Base-by-base conservation (phyloP, 1,284 basidiomycete species). In the Rhodotorula sp. region DNA sequence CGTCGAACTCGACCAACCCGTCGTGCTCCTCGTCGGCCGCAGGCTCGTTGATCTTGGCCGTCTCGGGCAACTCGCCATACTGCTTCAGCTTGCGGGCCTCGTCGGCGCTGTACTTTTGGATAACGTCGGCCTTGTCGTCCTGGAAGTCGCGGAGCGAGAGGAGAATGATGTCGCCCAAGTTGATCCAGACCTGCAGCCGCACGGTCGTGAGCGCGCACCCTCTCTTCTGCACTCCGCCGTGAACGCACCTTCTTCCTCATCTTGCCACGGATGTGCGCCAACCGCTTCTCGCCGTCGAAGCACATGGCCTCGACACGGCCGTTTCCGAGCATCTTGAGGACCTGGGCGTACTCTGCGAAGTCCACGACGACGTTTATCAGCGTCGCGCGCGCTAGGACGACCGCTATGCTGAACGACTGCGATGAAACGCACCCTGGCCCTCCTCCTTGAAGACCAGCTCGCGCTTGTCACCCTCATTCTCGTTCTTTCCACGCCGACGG, bases 401-500 rank as follows among this genome's bases (percentile, higher is more conserved):
- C 16, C 40, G 16, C 40, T 18, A 18, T 18, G 40, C 40, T 18
- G 9, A 7, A 48, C n/a, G 50, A 47, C 58, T 26, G 50, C 10
- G 28, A 37, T 28, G 51, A 31, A 47, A 81, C 82, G 64, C 65
- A 86, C 86, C 85, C 83, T 99, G 96, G 22, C 95, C 95, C 79
- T 99, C 96, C 81, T 99, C 95, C 79, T 93, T 91, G 86, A 99
- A 98, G 60, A 98, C 93, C 59, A 99, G 87, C 82, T 99, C 96
- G 78, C 96, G 90, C 86, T 98, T 99, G 84, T 97, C 93, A 75
- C 91, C 90, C 74, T 97, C 93, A 83, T 94, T 95, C 83, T 99
- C 95, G 84, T 98, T 98, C 88, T 99, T 99, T 87, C 95, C 95
- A 84, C 95, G 87, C 86, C 95, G 87, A 83, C 96, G 88, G 84